Evolutionary conservation across 495 filamentous ascomycete genomes (phyloP).

Genomic region (Penicillium alfredii): DNA sequence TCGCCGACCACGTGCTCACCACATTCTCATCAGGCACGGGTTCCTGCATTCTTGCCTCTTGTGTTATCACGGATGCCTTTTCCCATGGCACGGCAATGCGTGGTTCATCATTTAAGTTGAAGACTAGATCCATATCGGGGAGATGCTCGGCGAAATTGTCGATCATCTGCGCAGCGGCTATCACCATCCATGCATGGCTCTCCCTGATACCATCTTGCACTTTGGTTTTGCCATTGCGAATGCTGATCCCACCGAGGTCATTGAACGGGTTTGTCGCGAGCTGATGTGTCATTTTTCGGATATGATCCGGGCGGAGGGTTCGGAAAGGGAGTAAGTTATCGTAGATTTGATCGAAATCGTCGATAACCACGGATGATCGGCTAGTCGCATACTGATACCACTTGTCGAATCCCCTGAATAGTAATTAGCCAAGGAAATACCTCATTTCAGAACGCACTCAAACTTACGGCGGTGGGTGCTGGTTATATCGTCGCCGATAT

Average conservation of each 20-base stretch:
- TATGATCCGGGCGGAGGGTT: constrained; percentile 54
- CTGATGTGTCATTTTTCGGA: constrained; percentile 45
- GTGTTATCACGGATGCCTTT: constrained; percentile 37
- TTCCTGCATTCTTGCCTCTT: constrained; percentile 26
- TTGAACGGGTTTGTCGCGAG: constrained; percentile 44
- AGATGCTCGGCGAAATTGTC: constrained; percentile 62
- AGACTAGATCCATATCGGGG: constrained; percentile 73
- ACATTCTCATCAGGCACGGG: constrained; percentile 16
- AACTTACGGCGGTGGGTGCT: constrained; percentile 44
- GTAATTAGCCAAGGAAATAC: constrained; percentile 6
- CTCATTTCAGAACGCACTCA: neutral
- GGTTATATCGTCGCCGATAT: constrained; percentile 41
- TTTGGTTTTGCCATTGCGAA: constrained; percentile 40
- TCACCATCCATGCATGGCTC: constrained; percentile 52
- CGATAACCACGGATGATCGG: constrained; percentile 60
- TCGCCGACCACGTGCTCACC: constrained; percentile 28
- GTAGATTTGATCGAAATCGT: constrained; percentile 71
- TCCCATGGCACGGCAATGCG: constrained; percentile 67
- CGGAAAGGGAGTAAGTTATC: constrained; percentile 68
- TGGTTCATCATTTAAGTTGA: constrained; percentile 77
- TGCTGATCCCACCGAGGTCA: constrained; percentile 42
- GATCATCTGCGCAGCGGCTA: constrained; percentile 58
- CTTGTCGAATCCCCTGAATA: constrained; percentile 39
- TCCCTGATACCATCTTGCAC: constrained; percentile 43
- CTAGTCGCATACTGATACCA: constrained; percentile 69